phyloP scores from a whole-genome alignment of 768 basidiomycete species.

The Russula lepida region DNA sequence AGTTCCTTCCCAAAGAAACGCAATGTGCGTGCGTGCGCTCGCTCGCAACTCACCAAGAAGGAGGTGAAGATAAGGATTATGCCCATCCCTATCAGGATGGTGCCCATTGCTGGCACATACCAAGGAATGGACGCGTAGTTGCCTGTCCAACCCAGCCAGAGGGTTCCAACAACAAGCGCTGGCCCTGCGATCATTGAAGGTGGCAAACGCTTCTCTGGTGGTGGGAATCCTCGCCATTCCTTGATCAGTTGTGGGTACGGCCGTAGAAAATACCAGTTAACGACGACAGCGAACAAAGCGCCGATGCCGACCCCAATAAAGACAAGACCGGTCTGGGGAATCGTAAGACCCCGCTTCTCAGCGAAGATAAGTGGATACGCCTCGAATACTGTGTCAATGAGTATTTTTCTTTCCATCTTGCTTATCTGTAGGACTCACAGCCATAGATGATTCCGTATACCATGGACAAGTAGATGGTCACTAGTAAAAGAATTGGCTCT shows the following conservation, averaged over 20 bases:
- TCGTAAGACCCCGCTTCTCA: neutral
- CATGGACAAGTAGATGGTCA: neutral
- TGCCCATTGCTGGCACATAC: neutral
- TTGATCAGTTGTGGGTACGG: neutral
- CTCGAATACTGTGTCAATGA: neutral
- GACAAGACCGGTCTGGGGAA: neutral
- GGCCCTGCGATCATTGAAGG: neutral
- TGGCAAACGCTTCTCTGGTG: neutral
- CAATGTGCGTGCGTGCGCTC: neutral
- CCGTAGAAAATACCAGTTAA: neutral
- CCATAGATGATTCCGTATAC: neutral
- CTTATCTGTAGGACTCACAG: neutral
- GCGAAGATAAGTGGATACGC: neutral
- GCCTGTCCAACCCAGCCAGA: neutral
- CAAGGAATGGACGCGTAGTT: neutral
- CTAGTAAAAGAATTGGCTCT: neutral
- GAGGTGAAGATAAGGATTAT: conserved; percentile 40
- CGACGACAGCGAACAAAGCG: neutral
- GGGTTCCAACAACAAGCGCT: neutral
- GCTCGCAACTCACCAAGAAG: conserved; percentile 36
- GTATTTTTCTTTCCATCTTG: neutral
- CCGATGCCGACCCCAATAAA: neutral
- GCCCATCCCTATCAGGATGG: neutral
- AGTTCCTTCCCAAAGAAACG: neutral
- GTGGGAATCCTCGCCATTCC: neutral